phyloP scores from a whole-genome alignment of 805 yeast species.

The Barnettozyma siamensis region DNA sequence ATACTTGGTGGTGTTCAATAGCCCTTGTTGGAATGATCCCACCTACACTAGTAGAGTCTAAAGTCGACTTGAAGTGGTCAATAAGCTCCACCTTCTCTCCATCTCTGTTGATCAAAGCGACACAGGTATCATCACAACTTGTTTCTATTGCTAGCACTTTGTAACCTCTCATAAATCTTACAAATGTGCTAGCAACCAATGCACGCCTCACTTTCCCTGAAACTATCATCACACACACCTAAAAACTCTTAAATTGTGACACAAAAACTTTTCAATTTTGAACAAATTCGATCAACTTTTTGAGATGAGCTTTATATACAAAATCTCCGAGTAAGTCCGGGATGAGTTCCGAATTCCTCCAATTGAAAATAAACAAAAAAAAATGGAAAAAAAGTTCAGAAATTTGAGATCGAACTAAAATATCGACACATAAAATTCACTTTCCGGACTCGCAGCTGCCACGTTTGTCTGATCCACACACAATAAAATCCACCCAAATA shows the following conservation, averaged over 20 bases:
- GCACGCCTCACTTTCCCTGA: not conserved
- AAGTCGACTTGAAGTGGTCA: constrained; percentile 57
- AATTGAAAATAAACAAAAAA: not conserved
- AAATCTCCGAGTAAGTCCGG: constrained; percentile 1
- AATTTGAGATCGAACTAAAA: not conserved
- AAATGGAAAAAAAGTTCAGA: not conserved
- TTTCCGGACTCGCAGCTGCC: no score
- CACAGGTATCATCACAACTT: constrained; percentile 94
- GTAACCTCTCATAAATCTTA: constrained; percentile 34
- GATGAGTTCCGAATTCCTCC: not conserved
- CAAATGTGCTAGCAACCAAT: no score
- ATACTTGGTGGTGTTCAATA: constrained; percentile 64
- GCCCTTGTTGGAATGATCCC: constrained; percentile 90
- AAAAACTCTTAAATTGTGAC: no score
- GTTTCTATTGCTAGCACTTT: constrained; percentile 82
- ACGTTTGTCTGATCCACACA: no score
- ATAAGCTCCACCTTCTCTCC: constrained; percentile 32
- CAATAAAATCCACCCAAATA: no score
- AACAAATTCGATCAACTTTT: no score
- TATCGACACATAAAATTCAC: no score
- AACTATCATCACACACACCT: no score
- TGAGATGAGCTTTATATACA: no score
- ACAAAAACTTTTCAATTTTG: no score
- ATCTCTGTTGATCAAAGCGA: constrained; percentile 60
- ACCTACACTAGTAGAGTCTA: constrained; percentile 62